These are phyloP conservation scores for Ulvella scutata DNA, from an alignment of 139 green algal genomes.

Conservation along the genomic window DNA sequence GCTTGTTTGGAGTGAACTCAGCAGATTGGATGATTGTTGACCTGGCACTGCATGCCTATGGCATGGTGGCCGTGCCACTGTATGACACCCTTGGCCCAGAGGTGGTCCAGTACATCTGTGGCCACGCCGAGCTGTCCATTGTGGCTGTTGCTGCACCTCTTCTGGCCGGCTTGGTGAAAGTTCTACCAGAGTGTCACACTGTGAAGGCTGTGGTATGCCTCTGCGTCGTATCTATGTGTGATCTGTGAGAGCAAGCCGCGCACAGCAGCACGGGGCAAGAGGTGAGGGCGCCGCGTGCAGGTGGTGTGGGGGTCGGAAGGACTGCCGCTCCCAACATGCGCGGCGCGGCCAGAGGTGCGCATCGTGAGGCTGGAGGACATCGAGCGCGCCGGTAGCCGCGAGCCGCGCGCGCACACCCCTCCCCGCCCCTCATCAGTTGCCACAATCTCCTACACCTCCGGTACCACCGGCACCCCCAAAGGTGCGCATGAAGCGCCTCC, in stretches of 20 bases:
- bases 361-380: slow-evolving; percentile 44
- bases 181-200: slow-evolving; percentile 45
- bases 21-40: slow-evolving; percentile 86
- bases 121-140: slow-evolving; percentile 75
- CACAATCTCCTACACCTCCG: slow-evolving; percentile 93
- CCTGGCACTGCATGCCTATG: slow-evolving; percentile 67
- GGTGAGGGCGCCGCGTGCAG: slow-evolving; percentile 16
- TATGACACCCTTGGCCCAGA: slow-evolving; percentile 95
- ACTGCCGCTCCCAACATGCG: slow-evolving; percentile 16
- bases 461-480: slow-evolving; percentile 79
- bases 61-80: slow-evolving; percentile 77
- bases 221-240: no score
- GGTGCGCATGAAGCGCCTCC: no score
- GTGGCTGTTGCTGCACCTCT: slow-evolving; percentile 55
- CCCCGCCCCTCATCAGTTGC: slow-evolving; percentile 59
- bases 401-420: slow-evolving; percentile 62
- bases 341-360: slow-evolving; percentile 4
- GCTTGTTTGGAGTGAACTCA: slow-evolving; percentile 81
- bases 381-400: slow-evolving; percentile 35
- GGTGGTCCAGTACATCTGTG: slow-evolving; percentile 84
- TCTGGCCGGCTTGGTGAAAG: slow-evolving; percentile 54
- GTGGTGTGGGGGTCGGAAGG: slow-evolving; percentile 31
- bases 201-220: slow-evolving; percentile 60
- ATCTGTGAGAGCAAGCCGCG: background rate
- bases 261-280: background rate